Conservation (phyloP, 2,329 filamentous ascomycete species). For the Pseudocercospora vitis region DNA sequence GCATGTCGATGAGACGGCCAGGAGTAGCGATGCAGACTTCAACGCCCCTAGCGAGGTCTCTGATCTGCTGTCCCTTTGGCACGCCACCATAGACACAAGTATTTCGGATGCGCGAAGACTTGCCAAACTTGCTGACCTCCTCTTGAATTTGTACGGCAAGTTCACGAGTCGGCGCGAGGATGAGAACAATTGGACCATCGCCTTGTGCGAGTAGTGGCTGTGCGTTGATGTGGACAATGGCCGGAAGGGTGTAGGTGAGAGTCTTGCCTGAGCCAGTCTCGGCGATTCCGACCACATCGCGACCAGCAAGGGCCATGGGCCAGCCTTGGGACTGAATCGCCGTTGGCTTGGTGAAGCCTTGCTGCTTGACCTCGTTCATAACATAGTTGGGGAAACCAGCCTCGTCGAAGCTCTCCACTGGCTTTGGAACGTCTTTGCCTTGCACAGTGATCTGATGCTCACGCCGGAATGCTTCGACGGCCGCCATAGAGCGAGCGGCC, state of each 20-base stretch:
- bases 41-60: constrained; percentile 89
- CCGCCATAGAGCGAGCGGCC: constrained; percentile 67
- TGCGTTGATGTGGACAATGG: constrained; percentile 99
- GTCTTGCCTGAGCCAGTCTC: constrained; percentile 99
- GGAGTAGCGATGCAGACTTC: constrained; percentile 99
- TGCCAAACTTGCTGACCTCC: constrained; percentile 97
- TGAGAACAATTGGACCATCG: constrained; percentile 93
- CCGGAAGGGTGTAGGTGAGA: constrained; percentile 93
- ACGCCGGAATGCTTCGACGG: constrained; percentile 85
- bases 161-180: constrained; percentile 95
- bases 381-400: constrained; percentile 96
- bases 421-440: constrained; percentile 80
- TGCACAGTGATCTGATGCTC: constrained; percentile 81
- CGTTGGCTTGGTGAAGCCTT: constrained; percentile 90
- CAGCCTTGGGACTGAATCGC: constrained; percentile 98
- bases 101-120: constrained; percentile 96
- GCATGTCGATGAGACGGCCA: constrained; percentile 96
- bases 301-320: constrained; percentile 98
- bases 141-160: constrained; percentile 97
- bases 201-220: constrained; percentile 93
- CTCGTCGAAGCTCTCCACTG: constrained; percentile 96
- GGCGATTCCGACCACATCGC: constrained; percentile 97
- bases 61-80: constrained; percentile 94
- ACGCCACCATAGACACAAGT: constrained; percentile 99
- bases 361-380: constrained; percentile 97